Evolutionary conservation across 2,329 filamentous ascomycete genomes (phyloP), one percentile per base, ranked within the genome.

Genomic region (Fusarium vanettenii): DNA sequence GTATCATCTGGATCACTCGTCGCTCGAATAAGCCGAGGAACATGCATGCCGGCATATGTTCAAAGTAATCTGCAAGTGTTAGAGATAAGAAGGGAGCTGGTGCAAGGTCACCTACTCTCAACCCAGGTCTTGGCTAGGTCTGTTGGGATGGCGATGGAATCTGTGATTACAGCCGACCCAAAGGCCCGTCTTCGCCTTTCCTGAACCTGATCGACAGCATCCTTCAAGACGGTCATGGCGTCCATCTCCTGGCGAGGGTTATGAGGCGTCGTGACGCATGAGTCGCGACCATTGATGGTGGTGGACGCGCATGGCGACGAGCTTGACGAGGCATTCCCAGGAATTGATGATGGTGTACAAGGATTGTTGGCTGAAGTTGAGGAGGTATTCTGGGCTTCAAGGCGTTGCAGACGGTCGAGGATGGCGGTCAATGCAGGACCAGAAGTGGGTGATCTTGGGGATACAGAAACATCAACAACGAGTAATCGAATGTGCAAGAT

Each of bases 171-270:
- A 0, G 75, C 73, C 0, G 71, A 63, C 6, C 76, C 73, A 27
- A 79, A 72, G 1, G 64, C 66, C 35, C 76, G 72, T n/a, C 76
- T 65, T 31, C 76, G 76, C 50, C 79, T 35, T 37, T 76, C 73
- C 37, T 81, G 76, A 2, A 82, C 79, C 29, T 72, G 76, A 45
- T 78, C 73, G 4, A 82, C 75, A 10, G 80, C 80, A 69, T 81
- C 71, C 39, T 78, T 80, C 4, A 82, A 61, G 31, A 80, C 67
- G 5, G 79, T 74, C 10, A 78, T 75, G 0, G 76, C 76, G 35
- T 82, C 79, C 9, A 81, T 69, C 13, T 69, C 65, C 10, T 37
- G 60, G 14, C 29, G 7, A 11, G 39, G n/a, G n/a, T 60, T 43
- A 6, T 18, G 50, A 31, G 41, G 71, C 22, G 59, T 62, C n/a